These are phyloP conservation scores for Dioszegia crocea DNA, from an alignment of 768 basidiomycete species.

Conservation along the genomic window DNA sequence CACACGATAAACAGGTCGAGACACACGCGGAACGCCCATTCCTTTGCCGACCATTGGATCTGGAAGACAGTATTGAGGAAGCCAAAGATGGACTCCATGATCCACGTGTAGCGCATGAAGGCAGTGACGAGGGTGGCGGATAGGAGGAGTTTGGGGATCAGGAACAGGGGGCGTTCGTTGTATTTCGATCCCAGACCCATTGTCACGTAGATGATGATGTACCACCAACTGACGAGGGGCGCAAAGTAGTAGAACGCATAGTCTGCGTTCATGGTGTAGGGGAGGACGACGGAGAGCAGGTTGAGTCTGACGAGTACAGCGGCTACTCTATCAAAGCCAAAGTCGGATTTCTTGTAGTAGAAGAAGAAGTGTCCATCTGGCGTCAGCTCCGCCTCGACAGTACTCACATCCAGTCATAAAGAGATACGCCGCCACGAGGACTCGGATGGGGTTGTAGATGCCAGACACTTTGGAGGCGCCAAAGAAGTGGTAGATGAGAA, in stretches of 20 bases:
- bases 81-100: slow-evolving; percentile 63
- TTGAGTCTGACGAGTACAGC: slow-evolving; percentile 78
- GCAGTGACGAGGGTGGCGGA: slow-evolving; percentile 64
- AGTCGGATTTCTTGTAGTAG: slow-evolving; percentile 86
- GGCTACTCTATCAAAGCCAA: slow-evolving; percentile 69
- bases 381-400: background rate
- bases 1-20: slow-evolving; percentile 88
- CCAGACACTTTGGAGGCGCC: slow-evolving; percentile 85
- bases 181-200: slow-evolving; percentile 65
- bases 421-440: slow-evolving; percentile 79
- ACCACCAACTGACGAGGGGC: slow-evolving; percentile 81
- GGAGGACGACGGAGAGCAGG: slow-evolving; percentile 71
- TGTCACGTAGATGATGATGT: slow-evolving; percentile 75
- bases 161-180: slow-evolving; percentile 66
- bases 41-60: slow-evolving; percentile 76
- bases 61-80: slow-evolving; percentile 63
- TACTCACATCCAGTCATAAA: slow-evolving; percentile 89
- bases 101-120: slow-evolving; percentile 63
- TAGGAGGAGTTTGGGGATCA: slow-evolving; percentile 65
- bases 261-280: slow-evolving; percentile 86
- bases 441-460: slow-evolving; percentile 88
- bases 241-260: slow-evolving; percentile 89
- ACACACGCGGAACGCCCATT: slow-evolving; percentile 84
- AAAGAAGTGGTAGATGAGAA: slow-evolving; percentile 87
- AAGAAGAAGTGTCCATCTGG: slow-evolving; percentile 65